Conservation (phyloP, 2,329 filamentous ascomycete genomes). For the Tolypocladium nubicola region DNA sequence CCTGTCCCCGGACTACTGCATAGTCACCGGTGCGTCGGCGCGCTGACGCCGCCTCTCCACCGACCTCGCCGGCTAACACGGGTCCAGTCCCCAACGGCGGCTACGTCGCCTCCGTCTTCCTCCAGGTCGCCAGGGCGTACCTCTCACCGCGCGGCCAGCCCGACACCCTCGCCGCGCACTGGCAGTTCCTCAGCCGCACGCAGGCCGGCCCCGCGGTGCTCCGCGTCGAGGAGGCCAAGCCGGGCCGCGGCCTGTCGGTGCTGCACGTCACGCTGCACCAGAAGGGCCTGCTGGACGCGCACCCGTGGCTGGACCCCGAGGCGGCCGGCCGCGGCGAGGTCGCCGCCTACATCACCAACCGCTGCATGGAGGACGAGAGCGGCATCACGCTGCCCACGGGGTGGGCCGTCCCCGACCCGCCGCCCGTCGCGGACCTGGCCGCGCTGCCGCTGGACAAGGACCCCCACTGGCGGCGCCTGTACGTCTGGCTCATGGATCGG, state of each 20-base stretch:
- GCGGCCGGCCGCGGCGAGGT: constrained; percentile 16
- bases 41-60: no score
- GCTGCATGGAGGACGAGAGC: constrained; percentile 17
- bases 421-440: constrained; percentile 13
- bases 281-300: constrained; percentile 16
- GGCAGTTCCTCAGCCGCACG: constrained; percentile 30
- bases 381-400: constrained; percentile 19
- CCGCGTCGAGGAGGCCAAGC: constrained; percentile 28
- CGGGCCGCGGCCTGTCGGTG: constrained; percentile 28
- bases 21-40: neutral
- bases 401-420: constrained; percentile 11
- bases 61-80: neutral
- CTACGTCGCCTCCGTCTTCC: constrained; percentile 30
- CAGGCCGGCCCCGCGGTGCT: constrained; percentile 25
- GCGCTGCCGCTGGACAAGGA: constrained; percentile 14
- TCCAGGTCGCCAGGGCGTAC: constrained; percentile 23
- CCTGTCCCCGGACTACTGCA: neutral
- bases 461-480: constrained; percentile 15
- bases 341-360: constrained; percentile 30
- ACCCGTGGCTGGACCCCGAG: constrained; percentile 19
- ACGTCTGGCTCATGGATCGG: constrained; percentile 9
- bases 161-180: constrained; percentile 27
- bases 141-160: constrained; percentile 21
- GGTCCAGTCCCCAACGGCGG: constrained; percentile 33
- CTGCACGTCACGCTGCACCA: constrained; percentile 33